Percentiles rank a stretch among this genome's conserved stretches.
phyloP scores from a whole-genome alignment of 2,329 filamentous ascomycete species.

The Dryadomyces sulphureus region DNA sequence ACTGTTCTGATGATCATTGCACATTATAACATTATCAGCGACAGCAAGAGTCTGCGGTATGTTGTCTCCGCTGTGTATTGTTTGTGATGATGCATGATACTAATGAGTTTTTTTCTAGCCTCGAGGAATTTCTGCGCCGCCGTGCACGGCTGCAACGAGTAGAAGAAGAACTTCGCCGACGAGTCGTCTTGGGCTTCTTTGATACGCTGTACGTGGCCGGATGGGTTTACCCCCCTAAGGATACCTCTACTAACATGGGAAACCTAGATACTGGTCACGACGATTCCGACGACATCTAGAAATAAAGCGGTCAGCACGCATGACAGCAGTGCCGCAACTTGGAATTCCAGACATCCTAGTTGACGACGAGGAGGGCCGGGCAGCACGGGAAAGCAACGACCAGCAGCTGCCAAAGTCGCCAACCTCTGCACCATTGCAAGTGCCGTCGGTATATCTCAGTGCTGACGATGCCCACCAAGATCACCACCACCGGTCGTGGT shows the following conservation, averaged over 20 bases:
- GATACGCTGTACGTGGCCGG: conserved; percentile 59
- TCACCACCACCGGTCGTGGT: conserved; percentile 24
- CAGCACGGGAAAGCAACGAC: too few species aligned
- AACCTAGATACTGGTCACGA: conserved; percentile 58
- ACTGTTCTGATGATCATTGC: conserved; percentile 88
- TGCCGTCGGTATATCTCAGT: conserved; percentile 19
- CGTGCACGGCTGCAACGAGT: conserved; percentile 83
- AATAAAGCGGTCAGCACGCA: conserved; percentile 56
- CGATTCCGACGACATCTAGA: conserved; percentile 65
- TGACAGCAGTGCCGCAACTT: conserved; percentile 65
- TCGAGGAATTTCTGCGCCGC: conserved; percentile 89
- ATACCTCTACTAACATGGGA: conserved; percentile 14
- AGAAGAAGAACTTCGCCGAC: conserved; percentile 82
- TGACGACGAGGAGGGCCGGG: conserved; percentile 50
- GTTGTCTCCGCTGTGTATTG: conserved; percentile 11
- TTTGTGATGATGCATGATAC: not conserved
- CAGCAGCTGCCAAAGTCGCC: not conserved
- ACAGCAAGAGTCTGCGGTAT: conserved; percentile 83
- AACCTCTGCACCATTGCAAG: conserved; percentile 4
- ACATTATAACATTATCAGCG: conserved; percentile 97
- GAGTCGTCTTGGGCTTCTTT: conserved; percentile 88
- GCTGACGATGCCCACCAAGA: conserved; percentile 16
- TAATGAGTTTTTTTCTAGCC: conserved; percentile 26
- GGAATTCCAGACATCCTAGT: conserved; percentile 82
- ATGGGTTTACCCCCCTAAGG: too few species aligned